Percentiles rank a stretch among this genome's conserved stretches.
Conservation (phyloP, 768 basidiomycete genomes). For the Lactarius indigo region DNA sequence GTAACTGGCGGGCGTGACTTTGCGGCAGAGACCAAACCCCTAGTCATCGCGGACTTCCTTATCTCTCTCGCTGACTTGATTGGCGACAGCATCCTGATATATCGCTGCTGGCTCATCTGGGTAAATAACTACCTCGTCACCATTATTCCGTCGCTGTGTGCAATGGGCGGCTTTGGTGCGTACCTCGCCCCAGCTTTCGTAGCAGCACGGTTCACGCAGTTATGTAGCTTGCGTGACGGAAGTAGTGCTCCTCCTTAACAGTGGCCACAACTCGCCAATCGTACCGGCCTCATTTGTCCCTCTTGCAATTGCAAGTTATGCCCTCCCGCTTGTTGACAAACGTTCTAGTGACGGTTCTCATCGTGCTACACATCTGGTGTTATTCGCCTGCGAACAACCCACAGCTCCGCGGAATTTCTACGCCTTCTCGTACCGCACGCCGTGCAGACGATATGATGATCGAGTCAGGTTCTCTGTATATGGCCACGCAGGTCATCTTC, state of each 20-base stretch:
- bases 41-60: slow-evolving; percentile 34
- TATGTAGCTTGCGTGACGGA: background rate
- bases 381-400: background rate
- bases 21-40: slow-evolving; percentile 33
- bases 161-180: background rate
- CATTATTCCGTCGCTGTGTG: background rate
- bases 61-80: slow-evolving; percentile 37
- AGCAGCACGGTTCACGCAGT: background rate
- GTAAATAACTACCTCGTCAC: background rate
- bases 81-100: slow-evolving; percentile 36
- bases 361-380: background rate
- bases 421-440: background rate
- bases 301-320: background rate
- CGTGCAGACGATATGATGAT: background rate
- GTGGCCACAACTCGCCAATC: background rate
- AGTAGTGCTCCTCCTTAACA: background rate
- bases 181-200: background rate
- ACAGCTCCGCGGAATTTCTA: background rate
- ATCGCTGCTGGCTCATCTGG: slow-evolving; percentile 38
- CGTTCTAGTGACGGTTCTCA: background rate
- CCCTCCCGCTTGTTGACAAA: background rate
- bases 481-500: background rate
- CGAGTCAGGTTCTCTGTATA: background rate
- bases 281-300: background rate
- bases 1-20: slow-evolving; percentile 28